A percentile compares a stretch with the other conserved stretches of the same genome.
These are phyloP conservation scores for Przewalskia tangutica DNA, from an alignment of 257 asterid species.

Conservation along the genomic window DNA sequence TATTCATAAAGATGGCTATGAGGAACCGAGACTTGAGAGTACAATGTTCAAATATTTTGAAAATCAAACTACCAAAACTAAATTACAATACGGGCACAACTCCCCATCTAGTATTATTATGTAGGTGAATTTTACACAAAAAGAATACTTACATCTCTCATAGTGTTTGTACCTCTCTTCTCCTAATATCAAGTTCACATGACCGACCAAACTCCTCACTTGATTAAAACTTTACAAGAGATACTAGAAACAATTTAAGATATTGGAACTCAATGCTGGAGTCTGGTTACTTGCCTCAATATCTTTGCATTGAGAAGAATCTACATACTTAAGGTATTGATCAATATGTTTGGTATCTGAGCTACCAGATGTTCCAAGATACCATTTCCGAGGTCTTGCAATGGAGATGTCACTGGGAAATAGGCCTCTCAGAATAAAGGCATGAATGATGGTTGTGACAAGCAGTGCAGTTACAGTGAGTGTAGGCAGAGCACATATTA, in stretches of 20 bases:
- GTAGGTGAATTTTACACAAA: neutral
- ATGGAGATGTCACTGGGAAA: constrained; percentile 73
- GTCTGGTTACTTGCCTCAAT: constrained; percentile 20
- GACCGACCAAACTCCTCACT: constrained; percentile 18
- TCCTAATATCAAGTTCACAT: constrained; percentile 28
- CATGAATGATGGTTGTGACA: constrained; percentile 61
- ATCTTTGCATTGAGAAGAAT: constrained; percentile 32
- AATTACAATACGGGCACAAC: no score
- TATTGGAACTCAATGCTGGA: constrained; percentile 4
- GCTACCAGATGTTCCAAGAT: constrained; percentile 26
- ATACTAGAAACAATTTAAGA: neutral
- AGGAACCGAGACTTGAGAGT: no score
- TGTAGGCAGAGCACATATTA: no score
- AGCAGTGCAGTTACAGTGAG: no score
- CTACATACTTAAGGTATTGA: constrained; percentile 36
- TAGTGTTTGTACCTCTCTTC: neutral
- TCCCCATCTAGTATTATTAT: no score
- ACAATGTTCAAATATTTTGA: no score
- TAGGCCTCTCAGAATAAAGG: constrained; percentile 45
- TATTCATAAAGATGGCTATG: no score
- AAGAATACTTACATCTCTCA: neutral
- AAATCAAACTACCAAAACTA: no score
- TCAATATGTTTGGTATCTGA: constrained; percentile 24
- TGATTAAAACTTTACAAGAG: constrained; percentile 3
- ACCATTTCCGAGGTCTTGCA: constrained; percentile 48